Conservation (phyloP, 345 rosid genomes). For the Limnanthes douglasii region DNA sequence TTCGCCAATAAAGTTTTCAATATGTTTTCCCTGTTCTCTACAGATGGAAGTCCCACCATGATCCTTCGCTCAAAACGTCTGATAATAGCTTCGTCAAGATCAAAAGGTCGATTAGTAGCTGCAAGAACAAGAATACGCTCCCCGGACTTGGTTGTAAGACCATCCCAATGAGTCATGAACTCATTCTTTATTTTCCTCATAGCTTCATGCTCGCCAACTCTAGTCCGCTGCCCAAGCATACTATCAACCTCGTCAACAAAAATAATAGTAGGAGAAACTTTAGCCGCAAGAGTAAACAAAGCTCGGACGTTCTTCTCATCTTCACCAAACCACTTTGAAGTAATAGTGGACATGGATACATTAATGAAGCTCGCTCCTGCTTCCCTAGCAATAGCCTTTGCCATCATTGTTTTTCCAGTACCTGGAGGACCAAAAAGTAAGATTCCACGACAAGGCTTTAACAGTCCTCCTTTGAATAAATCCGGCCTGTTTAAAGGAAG, state of each 20-base stretch:
- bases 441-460: conserved; percentile 93
- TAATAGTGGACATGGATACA: conserved; percentile 91
- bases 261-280: conserved; percentile 84
- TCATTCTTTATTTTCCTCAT: conserved; percentile 74
- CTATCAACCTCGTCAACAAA: conserved; percentile 97
- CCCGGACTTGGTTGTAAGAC: conserved; percentile 55
- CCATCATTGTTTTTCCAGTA: conserved; percentile 94
- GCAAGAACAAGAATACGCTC: conserved; percentile 89
- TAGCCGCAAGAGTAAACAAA: conserved; percentile 74
- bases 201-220: conserved; percentile 95
- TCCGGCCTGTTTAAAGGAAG: conserved; percentile 93
- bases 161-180: conserved; percentile 96
- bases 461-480: conserved; percentile 68
- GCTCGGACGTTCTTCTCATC: conserved; percentile 97
- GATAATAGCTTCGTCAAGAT: conserved; percentile 89
- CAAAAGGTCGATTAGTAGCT: conserved; percentile 93
- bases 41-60: conserved; percentile 62
- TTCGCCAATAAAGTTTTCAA: conserved; percentile 48
- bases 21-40: conserved; percentile 66
- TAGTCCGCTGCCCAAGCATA: conserved; percentile 90
- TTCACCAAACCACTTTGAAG: conserved; percentile 98
- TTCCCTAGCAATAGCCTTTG: conserved; percentile 90
- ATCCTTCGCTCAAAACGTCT: conserved; percentile 90
- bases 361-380: conserved; percentile 96
- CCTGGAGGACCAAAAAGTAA: conserved; percentile 98